phyloP scores from a whole-genome alignment of 345 rosid species.

The Barbarea vulgaris region DNA sequence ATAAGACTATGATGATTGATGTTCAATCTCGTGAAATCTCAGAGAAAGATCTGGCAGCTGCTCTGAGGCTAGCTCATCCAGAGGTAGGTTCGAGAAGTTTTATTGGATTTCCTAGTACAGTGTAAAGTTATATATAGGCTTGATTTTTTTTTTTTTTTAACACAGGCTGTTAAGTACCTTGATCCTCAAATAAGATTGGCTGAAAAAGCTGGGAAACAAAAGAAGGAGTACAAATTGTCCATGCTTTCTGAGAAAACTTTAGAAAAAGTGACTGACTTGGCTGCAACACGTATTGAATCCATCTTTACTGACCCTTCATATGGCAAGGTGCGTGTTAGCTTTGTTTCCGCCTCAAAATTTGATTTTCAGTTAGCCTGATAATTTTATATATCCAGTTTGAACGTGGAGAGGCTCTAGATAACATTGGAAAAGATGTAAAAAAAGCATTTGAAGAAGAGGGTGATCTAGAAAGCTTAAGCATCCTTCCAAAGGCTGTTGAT shows the following conservation, averaged over 20 bases:
- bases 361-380: conserved; percentile 13
- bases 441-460: conserved; percentile 73
- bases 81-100: conserved; percentile 56
- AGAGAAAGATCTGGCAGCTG: conserved; percentile 88
- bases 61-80: conserved; percentile 89
- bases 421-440: conserved; percentile 72
- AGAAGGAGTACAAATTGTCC: conserved; percentile 90
- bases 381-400: conserved; percentile 62
- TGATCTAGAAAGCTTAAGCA: conserved; percentile 79
- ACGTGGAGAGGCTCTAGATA: conserved; percentile 94
- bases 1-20: conserved; percentile 94
- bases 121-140: conserved; percentile 5
- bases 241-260: conserved; percentile 67
- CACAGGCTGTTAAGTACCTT: conserved; percentile 83
- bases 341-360: conserved; percentile 22
- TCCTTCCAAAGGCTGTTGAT: conserved; percentile 83
- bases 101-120: conserved; percentile 5
- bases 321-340: conserved; percentile 68
- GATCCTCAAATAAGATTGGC: conserved; percentile 92
- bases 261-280: conserved; percentile 66
- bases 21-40: conserved; percentile 87
- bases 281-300: conserved; percentile 73
- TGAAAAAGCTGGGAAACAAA: conserved; percentile 84
- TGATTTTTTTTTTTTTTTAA: conserved; percentile 24
- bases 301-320: conserved; percentile 81